A percentile compares a stretch with the other conserved stretches of the same genome.
Conservation (phyloP, 805 yeast species). For the Tetrapisispora pingtungensis region DNA sequence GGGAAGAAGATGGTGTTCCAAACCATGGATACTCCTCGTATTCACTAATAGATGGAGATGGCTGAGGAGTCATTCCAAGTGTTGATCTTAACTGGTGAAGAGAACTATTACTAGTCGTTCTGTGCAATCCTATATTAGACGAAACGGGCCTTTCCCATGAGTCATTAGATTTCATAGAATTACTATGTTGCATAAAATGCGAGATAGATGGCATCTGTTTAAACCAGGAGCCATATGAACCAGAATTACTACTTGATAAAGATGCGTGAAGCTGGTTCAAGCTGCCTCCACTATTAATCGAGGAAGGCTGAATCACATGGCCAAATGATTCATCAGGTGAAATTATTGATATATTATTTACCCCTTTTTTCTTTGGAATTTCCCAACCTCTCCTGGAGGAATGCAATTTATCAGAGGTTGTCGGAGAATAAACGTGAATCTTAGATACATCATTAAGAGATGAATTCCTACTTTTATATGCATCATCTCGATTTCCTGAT, state of each 20-base stretch:
- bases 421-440: background rate
- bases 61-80: slow-evolving; percentile 23
- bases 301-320: slow-evolving; percentile 28
- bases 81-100: background rate
- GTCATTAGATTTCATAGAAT: slow-evolving; percentile 15
- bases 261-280: slow-evolving; percentile 32
- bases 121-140: slow-evolving; percentile 8
- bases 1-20: slow-evolving; percentile 23
- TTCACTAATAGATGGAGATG: slow-evolving; percentile 29
- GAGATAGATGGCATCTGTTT: slow-evolving; percentile 17
- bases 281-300: slow-evolving; percentile 29
- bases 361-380: slow-evolving; percentile 28
- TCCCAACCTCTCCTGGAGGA: slow-evolving; percentile 32
- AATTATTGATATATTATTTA: slow-evolving; percentile 23
- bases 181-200: slow-evolving; percentile 18
- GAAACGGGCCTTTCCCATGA: slow-evolving; percentile 14
- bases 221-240: slow-evolving; percentile 30
- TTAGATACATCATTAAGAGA: background rate
- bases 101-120: slow-evolving; percentile 19
- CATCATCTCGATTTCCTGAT: background rate
- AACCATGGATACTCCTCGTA: slow-evolving; percentile 37
- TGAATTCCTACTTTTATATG: background rate
- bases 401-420: slow-evolving; percentile 3
- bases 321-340: slow-evolving; percentile 25
- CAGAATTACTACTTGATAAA: slow-evolving; percentile 26